Evolutionary conservation across 257 asterid species (phyloP).

Genomic region (Solanum ossicruentum): DNA sequence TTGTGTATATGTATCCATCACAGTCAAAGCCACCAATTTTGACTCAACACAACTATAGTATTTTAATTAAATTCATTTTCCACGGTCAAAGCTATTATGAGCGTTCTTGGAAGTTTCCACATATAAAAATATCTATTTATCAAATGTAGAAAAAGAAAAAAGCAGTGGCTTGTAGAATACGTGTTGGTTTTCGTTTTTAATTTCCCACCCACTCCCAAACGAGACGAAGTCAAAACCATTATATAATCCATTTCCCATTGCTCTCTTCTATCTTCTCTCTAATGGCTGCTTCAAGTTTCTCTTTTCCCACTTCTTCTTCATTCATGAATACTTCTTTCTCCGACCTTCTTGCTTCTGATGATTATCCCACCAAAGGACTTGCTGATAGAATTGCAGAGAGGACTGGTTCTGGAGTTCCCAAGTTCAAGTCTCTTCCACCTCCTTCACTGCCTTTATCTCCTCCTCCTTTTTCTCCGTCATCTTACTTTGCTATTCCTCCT

Average conservation of each 20-base stretch:
- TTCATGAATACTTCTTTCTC: slow-evolving; percentile 45
- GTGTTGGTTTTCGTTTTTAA: slow-evolving; percentile 4
- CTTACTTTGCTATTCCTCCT: slow-evolving; percentile 71
- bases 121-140: neutral
- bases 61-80: neutral
- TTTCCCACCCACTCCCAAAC: neutral
- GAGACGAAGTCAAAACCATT: neutral
- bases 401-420: slow-evolving; percentile 58
- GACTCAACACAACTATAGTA: neutral
- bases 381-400: slow-evolving; percentile 58
- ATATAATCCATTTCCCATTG: neutral
- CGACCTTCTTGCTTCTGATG: slow-evolving; percentile 44
- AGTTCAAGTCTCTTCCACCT: slow-evolving; percentile 71
- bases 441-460: slow-evolving; percentile 70
- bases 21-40: slow-evolving; percentile 28
- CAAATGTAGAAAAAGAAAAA: neutral
- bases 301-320: slow-evolving; percentile 4
- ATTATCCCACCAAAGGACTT: slow-evolving; percentile 25
- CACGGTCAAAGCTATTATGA: slow-evolving; percentile 8
- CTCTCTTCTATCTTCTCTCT: neutral
- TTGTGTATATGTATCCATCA: neutral
- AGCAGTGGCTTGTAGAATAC: neutral
- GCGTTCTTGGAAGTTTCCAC: slow-evolving; percentile 2
- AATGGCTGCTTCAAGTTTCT: slow-evolving; percentile 26
- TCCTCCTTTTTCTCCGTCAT: slow-evolving; percentile 59